A percentile compares a stretch with the other conserved stretches of the same genome.
phyloP scores from a whole-genome alignment of 1,139 yeast genomes.

The Yamadazyma sp. region DNA sequence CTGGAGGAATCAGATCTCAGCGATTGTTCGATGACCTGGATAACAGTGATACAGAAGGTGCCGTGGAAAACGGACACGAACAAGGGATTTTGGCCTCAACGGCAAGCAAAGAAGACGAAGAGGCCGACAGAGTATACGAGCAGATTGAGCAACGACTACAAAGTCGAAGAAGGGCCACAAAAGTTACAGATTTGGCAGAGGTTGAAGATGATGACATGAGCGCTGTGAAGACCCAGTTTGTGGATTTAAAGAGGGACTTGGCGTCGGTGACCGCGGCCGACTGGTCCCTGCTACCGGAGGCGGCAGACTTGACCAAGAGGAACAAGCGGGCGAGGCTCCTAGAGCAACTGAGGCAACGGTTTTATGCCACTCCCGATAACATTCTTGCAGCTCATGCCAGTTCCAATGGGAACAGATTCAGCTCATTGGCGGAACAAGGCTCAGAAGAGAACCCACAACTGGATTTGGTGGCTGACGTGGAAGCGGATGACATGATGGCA shows the following conservation, averaged over 20 bases:
- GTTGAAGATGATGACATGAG: conserved; percentile 10
- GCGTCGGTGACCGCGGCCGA: conserved; percentile 62
- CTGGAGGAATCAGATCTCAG: conserved; percentile 45
- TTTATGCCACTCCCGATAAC: conserved; percentile 83
- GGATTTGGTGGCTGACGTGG: conserved; percentile 28
- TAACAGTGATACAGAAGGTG: conserved; percentile 22
- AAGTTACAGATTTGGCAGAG: conserved; percentile 21
- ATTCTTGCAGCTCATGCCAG: conserved; percentile 32
- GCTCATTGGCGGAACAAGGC: conserved; percentile 38
- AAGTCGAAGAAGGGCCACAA: conserved; percentile 18
- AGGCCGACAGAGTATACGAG: conserved; percentile 72
- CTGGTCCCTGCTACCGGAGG: conserved; percentile 86
- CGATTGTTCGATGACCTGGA: conserved; percentile 25
- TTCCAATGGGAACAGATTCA: conserved; percentile 15
- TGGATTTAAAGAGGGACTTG: conserved; percentile 62
- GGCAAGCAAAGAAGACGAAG: conserved; percentile 59
- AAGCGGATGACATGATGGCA: conserved; percentile 29
- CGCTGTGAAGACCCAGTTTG: conserved; percentile 28
- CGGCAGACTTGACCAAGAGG: conserved; percentile 79
- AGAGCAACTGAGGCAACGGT: conserved; percentile 63
- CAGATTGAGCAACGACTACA: conserved; percentile 55
- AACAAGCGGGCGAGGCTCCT: conserved; percentile 72
- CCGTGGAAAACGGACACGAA: conserved; percentile 26
- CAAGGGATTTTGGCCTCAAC: conserved; percentile 34
- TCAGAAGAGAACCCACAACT: conserved; percentile 22